A percentile compares a stretch with the other conserved stretches of the same genome.
Conservation (phyloP, 805 yeast species). For the Phaffomyces antillensis region DNA sequence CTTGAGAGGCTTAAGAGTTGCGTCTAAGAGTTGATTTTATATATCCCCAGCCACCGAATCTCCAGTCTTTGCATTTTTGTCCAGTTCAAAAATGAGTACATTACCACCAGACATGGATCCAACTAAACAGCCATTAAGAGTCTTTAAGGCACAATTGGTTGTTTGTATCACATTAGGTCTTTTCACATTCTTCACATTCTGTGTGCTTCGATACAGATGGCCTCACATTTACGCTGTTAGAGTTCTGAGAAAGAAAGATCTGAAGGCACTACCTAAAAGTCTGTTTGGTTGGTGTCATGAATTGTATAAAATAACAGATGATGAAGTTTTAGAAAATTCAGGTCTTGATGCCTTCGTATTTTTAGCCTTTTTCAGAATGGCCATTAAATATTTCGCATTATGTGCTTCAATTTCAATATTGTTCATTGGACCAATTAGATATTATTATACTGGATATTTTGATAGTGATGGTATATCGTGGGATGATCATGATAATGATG, state of each 20-base stretch:
- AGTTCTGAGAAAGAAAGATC: slow-evolving; percentile 28
- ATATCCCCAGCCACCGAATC: background rate
- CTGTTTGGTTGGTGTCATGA: slow-evolving; percentile 78
- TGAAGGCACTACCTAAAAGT: slow-evolving; percentile 30
- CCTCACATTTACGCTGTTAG: slow-evolving; percentile 87
- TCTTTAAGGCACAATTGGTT: slow-evolving; percentile 76
- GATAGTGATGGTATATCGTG: slow-evolving; percentile 48
- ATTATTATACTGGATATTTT: slow-evolving; percentile 73
- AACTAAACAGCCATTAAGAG: slow-evolving; percentile 32
- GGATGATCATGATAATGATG: slow-evolving; percentile 11
- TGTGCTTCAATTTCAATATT: slow-evolving; percentile 66
- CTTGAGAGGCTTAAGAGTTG: background rate
- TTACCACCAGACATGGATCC: slow-evolving; percentile 26
- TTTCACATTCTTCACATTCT: slow-evolving; percentile 60
- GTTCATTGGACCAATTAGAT: slow-evolving; percentile 80
- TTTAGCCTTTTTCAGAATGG: slow-evolving; percentile 84
- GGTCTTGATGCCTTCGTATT: slow-evolving; percentile 94
- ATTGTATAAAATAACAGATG: slow-evolving; percentile 60
- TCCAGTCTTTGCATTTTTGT: background rate
- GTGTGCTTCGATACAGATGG: slow-evolving; percentile 62
- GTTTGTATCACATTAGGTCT: slow-evolving; percentile 66
- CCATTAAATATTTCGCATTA: slow-evolving; percentile 59
- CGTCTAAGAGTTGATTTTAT: background rate
- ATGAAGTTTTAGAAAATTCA: slow-evolving; percentile 77
- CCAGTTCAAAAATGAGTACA: slow-evolving; percentile 15